These are phyloP conservation scores for Neohortaea acidophila DNA, from an alignment of 495 filamentous ascomycete genomes.

Conservation along the genomic window DNA sequence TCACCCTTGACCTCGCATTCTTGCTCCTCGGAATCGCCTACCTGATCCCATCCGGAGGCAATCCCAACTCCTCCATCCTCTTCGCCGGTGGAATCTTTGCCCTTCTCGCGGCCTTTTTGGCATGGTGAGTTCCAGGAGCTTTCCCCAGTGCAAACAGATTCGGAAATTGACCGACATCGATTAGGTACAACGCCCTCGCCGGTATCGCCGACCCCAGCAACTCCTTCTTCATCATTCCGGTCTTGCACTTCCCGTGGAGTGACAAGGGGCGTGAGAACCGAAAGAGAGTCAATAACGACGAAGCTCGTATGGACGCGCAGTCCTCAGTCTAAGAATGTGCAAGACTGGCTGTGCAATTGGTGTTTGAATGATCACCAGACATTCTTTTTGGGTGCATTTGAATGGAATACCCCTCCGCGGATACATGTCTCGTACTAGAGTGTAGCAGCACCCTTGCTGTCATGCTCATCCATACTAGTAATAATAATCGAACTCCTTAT, in stretches of 20 bases:
- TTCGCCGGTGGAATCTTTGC: conserved; percentile 83
- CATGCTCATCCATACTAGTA: too few relatives aligned
- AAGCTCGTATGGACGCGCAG: too few relatives aligned
- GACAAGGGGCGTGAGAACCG: conserved; percentile 59
- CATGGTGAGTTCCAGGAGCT: conserved; percentile 59
- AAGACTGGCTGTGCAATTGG: too few relatives aligned
- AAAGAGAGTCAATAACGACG: conserved; percentile 28
- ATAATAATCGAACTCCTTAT: too few relatives aligned
- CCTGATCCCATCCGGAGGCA: conserved; percentile 35
- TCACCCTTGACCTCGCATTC: conserved; percentile 85
- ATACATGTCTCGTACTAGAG: too few relatives aligned
- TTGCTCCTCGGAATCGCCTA: conserved; percentile 69
- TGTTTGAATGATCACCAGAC: too few relatives aligned
- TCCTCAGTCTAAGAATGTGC: too few relatives aligned
- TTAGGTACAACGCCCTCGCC: conserved; percentile 72
- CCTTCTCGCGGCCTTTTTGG: conserved; percentile 72
- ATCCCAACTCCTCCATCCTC: conserved; percentile 38
- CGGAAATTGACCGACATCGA: too few relatives aligned
- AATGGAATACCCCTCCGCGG: too few relatives aligned
- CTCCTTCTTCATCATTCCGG: conserved; percentile 91
- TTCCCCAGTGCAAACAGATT: too few relatives aligned
- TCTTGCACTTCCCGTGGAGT: conserved; percentile 95
- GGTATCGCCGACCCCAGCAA: conserved; percentile 78
- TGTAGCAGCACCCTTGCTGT: too few relatives aligned
- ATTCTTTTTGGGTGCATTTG: too few relatives aligned